Conservation (phyloP, 495 filamentous ascomycete species). For the Darksidea phi region DNA sequence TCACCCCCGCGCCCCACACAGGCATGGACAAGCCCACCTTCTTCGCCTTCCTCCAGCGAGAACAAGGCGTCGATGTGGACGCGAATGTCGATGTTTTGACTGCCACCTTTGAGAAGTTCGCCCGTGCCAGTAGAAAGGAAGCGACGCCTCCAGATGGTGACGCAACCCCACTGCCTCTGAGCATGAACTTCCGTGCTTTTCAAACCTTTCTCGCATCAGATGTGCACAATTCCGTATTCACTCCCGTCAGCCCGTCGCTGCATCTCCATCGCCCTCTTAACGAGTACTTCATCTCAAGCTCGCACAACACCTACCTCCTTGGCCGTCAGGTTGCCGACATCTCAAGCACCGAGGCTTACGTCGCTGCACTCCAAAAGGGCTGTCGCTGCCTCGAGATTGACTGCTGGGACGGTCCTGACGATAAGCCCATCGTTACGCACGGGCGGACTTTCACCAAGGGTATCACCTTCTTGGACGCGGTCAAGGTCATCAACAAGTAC, state of each 20-base stretch:
- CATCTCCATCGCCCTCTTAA: constrained; percentile 80
- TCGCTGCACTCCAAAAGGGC: constrained; percentile 79
- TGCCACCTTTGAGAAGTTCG: constrained; percentile 69
- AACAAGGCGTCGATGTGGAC: constrained; percentile 74
- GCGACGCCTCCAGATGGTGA: constrained; percentile 41
- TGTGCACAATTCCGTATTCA: constrained; percentile 51
- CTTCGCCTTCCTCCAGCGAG: constrained; percentile 66
- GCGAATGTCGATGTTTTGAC: constrained; percentile 65
- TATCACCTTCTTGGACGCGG: constrained; percentile 83
- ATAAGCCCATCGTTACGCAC: constrained; percentile 82
- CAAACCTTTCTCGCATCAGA: constrained; percentile 72
- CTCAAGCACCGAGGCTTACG: constrained; percentile 92
- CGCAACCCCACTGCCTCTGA: constrained; percentile 37
- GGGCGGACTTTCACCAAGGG: constrained; percentile 84
- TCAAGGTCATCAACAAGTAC: constrained; percentile 88
- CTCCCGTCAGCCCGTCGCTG: constrained; percentile 48
- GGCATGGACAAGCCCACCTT: constrained; percentile 68
- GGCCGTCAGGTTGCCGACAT: constrained; percentile 85
- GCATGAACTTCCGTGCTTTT: constrained; percentile 74
- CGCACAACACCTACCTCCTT: constrained; percentile 94
- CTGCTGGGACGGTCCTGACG: constrained; percentile 91
- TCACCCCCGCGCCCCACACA: constrained; percentile 51
- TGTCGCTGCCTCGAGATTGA: constrained; percentile 97
- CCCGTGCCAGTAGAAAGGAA: constrained; percentile 61
- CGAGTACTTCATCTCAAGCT: constrained; percentile 98